A percentile compares a stretch with the other conserved stretches of the same genome.
These are phyloP conservation scores for Saccharomyces cerevisiae DNA, from an alignment of 805 yeast species.

Conservation along the genomic window DNA sequence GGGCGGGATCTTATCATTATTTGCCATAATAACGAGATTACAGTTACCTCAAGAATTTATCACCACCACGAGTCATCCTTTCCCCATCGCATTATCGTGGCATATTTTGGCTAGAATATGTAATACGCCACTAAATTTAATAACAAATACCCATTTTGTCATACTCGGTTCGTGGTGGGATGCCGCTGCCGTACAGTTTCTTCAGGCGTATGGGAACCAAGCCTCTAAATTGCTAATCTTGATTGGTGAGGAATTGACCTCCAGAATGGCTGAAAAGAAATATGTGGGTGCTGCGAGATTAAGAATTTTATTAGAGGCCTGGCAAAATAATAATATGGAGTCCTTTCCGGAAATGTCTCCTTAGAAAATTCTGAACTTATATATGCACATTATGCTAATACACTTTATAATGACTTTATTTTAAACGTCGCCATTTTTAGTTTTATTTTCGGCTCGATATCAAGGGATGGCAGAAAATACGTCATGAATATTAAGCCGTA, in stretches of 20 bases:
- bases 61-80: conserved; percentile 37
- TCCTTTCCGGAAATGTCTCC: conserved; percentile 31
- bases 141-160: conserved; percentile 63
- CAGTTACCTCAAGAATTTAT: conserved; percentile 28
- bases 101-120: conserved; percentile 59
- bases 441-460: neutral
- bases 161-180: conserved; percentile 90
- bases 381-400: neutral
- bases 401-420: neutral
- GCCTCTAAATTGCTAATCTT: conserved; percentile 51
- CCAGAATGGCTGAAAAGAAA: conserved; percentile 40
- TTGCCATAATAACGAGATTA: conserved; percentile 62
- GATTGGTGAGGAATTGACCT: conserved; percentile 45
- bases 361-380: conserved; percentile 3
- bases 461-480: neutral
- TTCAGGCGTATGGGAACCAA: conserved; percentile 57
- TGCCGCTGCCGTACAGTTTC: conserved; percentile 52
- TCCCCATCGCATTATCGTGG: conserved; percentile 60
- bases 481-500: neutral
- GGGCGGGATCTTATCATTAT: conserved; percentile 77
- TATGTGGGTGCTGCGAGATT: conserved; percentile 77
- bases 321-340: conserved; percentile 44
- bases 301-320: conserved; percentile 71
- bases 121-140: conserved; percentile 42
- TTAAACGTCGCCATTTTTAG: neutral